Conservation (phyloP, 176 grass and related monocot genomes). For the Aegilops speltoides region DNA sequence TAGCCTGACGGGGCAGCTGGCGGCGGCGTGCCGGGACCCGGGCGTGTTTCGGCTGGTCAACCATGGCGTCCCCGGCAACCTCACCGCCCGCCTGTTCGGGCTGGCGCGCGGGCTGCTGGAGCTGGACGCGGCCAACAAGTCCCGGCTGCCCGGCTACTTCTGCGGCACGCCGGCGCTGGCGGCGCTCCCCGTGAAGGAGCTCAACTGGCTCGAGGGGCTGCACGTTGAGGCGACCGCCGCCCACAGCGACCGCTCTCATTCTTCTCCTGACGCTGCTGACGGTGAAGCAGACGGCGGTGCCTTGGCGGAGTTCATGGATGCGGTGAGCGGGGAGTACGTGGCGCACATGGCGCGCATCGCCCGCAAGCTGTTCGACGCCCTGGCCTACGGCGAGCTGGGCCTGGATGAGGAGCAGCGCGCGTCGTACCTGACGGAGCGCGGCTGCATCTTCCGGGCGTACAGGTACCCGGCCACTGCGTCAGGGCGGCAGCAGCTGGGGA, state of each 20-base stretch:
- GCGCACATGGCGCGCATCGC: conserved; percentile 73
- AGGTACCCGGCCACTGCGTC: conserved; percentile 55
- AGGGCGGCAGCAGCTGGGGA: conserved; percentile 33
- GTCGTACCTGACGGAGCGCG: conserved; percentile 58
- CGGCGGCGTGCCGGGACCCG: conserved; percentile 28
- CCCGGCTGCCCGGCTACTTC: conserved; percentile 51
- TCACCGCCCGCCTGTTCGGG: conserved; percentile 39
- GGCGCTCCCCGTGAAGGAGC: conserved; percentile 36
- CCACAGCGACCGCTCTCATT: background rate
- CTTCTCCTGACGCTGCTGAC: background rate
- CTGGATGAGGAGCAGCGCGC: conserved; percentile 13
- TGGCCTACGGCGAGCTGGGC: conserved; percentile 33
- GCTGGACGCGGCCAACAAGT: conserved; percentile 11
- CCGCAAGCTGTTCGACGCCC: conserved; percentile 50
- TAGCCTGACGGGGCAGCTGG: background rate
- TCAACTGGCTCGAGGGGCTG: conserved; percentile 82
- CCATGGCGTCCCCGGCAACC: conserved; percentile 50
- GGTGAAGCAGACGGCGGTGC: background rate
- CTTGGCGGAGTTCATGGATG: background rate
- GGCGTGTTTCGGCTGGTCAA: conserved; percentile 66
- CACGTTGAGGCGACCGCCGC: conserved; percentile 14
- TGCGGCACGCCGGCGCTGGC: conserved; percentile 68
- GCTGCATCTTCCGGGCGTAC: conserved; percentile 61
- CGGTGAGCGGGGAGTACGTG: conserved; percentile 48
- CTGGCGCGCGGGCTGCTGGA: conserved; percentile 13